Percentiles rank a stretch among this genome's conserved stretches.
These are phyloP conservation scores for Alternaria tenuissima DNA, from an alignment of 2,329 filamentous ascomycete species.

Conservation along the genomic window DNA sequence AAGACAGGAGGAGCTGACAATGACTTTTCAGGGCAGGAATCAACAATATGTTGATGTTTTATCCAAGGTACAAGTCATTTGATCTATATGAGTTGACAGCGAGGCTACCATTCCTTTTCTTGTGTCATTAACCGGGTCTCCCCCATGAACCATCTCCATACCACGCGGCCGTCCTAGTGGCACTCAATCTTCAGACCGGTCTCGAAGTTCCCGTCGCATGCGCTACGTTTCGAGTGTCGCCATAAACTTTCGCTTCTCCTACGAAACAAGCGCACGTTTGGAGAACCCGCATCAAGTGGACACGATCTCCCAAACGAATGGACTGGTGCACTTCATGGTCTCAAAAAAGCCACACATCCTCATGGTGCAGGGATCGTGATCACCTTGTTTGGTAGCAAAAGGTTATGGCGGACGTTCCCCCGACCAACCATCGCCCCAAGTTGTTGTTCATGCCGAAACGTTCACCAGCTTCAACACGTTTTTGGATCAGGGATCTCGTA, in stretches of 20 bases:
- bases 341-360: neutral
- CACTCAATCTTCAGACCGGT: conserved; percentile 6
- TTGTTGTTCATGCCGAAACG: conserved; percentile 12
- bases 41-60: neutral
- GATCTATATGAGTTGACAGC: neutral
- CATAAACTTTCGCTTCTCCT: conserved; percentile 15
- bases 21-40: neutral
- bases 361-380: conserved; percentile 3
- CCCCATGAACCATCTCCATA: conserved; percentile 6
- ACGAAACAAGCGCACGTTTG: conserved; percentile 16
- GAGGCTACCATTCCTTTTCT: conserved; percentile 1
- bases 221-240: conserved; percentile 19
- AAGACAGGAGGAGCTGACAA: neutral
- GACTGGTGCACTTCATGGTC: conserved; percentile 1
- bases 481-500: conserved; percentile 3
- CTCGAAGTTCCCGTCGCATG: conserved; percentile 1
- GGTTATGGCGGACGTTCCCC: neutral
- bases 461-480: conserved; percentile 6
- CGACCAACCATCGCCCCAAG: conserved; percentile 8
- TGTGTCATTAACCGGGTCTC: neutral
- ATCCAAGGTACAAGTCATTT: neutral
- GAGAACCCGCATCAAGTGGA: conserved; percentile 8
- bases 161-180: conserved; percentile 1
- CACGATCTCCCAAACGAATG: conserved; percentile 6
- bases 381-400: conserved; percentile 13